Base-by-base conservation (phyloP, 345 rosid genomes). In the Citrus medica region DNA sequence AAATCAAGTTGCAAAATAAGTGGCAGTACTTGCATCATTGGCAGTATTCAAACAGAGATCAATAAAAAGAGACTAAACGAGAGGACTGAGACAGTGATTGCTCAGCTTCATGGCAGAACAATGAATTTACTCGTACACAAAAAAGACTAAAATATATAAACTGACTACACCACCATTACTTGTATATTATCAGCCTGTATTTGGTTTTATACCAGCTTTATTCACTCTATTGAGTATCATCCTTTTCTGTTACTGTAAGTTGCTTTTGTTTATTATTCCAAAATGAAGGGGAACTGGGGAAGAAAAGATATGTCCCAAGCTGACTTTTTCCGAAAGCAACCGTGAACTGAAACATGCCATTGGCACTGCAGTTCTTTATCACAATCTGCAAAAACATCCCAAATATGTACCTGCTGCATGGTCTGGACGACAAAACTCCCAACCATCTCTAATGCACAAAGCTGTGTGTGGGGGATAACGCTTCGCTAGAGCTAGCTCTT, bases 401-500 rank as follows among this genome's bases (percentile, higher is more conserved):
- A 76, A 85, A 80, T 70, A 46, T 72, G 48, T 59, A 95, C 99
- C 99, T 87, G 95, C 88, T 28, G 98, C 98, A 40, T 82, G 89
- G 61, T 95, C 97, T 76, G 97, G 88, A 78, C 86, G 92, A 88
- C 94, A 93, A 78, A 95, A 87, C 84, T 95, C 99, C 98, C 97
- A 93, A 76, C 99, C 99, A 85, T 91, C 93, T 89, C 97, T 88
- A 73, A 95, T 85, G 89, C 99, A 95, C 89, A 91, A 79, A 51
- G 97, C 92, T 28, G 96, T 79, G 21, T 89, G 90, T 40, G 94
- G 82, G 75, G 99, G 99, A 90, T 92, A 95, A 78, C 91, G 93
- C 87, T 91, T 91, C 27, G 98, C 93, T 77, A 92, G 85, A 76
- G 92, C 85, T 40, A 92, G 72, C 85, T 90, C 98, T 84, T 95